These are phyloP conservation scores for Fusarium pseudograminearum DNA, from an alignment of 2,329 filamentous ascomycete genomes.

Conservation along the genomic window DNA sequence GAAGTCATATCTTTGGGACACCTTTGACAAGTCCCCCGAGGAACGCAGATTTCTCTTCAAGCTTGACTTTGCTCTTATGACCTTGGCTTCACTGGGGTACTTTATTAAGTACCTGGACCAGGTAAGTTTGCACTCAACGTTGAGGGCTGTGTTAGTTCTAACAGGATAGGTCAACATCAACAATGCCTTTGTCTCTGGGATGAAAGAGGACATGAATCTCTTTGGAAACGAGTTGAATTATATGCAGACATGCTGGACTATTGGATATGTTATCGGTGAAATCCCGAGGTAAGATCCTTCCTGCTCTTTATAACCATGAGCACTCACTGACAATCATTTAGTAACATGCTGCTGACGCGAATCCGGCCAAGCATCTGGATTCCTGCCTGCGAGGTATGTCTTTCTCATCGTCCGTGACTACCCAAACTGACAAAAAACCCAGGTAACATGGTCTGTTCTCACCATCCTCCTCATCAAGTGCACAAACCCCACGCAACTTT, in stretches of 20 bases:
- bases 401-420: fast-evolving
- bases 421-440: neutral
- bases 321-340: constrained; percentile 8
- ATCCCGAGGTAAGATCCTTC: constrained; percentile 46
- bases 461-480: constrained; percentile 48
- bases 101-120: constrained; percentile 57
- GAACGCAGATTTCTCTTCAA: constrained; percentile 59
- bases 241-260: constrained; percentile 65
- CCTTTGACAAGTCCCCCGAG: constrained; percentile 58
- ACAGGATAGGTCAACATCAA: constrained; percentile 42
- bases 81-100: constrained; percentile 53
- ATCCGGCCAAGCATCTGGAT: constrained; percentile 58
- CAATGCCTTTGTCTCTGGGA: constrained; percentile 52
- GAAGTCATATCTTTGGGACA: constrained; percentile 63
- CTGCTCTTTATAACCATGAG: fast-evolving
- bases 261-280: constrained; percentile 68
- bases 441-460: constrained; percentile 50
- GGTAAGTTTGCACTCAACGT: constrained; percentile 5
- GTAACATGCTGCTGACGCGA: constrained; percentile 54
- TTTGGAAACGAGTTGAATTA: constrained; percentile 62
- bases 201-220: constrained; percentile 65
- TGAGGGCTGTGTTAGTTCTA: neutral
- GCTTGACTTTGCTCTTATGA: constrained; percentile 56
- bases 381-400: constrained; percentile 50
- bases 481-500: constrained; percentile 53